Evolutionary conservation across 148 eudicot species (phyloP), one percentile per base, ranked within the genome.

Genomic region (Pharnaceum exiguum): DNA sequence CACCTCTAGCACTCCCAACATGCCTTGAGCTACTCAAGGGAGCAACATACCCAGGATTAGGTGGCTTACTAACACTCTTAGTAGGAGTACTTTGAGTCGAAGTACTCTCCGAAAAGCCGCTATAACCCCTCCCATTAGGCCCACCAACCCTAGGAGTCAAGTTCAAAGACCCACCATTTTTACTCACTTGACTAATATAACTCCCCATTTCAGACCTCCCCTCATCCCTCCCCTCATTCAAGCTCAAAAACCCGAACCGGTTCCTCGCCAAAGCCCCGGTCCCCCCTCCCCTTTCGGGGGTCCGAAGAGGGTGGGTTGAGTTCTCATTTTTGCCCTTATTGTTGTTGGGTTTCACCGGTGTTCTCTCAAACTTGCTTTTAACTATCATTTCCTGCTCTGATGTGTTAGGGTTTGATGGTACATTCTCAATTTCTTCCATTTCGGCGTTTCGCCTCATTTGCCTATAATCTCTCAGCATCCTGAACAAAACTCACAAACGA

Each of bases 61-160:
- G 91, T 32, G 96, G 96, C 65, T 86, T 93, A 48, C 62, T 74
- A 15, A 89, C 95, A 59, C 96, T 89, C 79, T 86, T 94, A 4
- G 87, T 79, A 2, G 99, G 99, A 5, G 99, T 94, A 44, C 35
- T 76, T 23, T 79, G 89, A 11, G 78, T 61, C 0, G 90, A 83
- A 71, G 57, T 75, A 59, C 75, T 49, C 46, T 82, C 95, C 0
- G 85, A 74, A 63, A 55, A 59, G 46, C 66, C 51, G 46, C 72
- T 76, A 59, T 35, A 49, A 65, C 65, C 69, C 53, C 77, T 77
- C 23, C 69, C 75, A 16, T 33, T 37, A 2, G 71, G 46, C 53
- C 79, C 68, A 67, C 43, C 70, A n/a, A 80, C 56, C 57, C 78
- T 44, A 17, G 97, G 95, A 40, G 95, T 84, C 72, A 60, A 30